Base-by-base conservation (phyloP, 331 rosid genomes). In the Quercus phellos region DNA sequence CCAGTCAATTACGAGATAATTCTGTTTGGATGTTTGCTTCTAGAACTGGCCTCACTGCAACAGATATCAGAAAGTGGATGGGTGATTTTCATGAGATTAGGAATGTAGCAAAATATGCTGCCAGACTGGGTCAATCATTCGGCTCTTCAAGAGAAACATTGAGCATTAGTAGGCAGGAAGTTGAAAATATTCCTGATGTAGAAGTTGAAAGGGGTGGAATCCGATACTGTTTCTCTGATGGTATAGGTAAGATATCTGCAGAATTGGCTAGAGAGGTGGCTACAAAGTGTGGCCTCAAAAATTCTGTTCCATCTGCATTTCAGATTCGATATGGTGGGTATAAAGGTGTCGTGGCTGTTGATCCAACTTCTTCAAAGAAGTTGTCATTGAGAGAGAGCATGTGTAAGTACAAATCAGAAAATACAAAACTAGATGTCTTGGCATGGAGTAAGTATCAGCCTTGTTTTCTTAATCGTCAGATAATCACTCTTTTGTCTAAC, bases 11-110 rank as follows among this genome's bases (percentile, higher is more conserved):
- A 71, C 75, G 96, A 29, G 97, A 92, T 3, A 88, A 82, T 87
- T 92, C 97, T 6, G 24, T 76, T 56, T 92, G 97, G 97, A 90
- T 90, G 97, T 89, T 92, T 90, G 96, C 97, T 77, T 73, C 93
- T 9, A 84, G 83, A 19, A 24, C 12, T 50, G 90, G 79, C 53
- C 73, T 75, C 22, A 72, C 82, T 50, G 91, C 94, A 64, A 42
- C 75, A 43, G 69, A 16, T 35, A 90, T 92, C 75, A 82, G 97
- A 79, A 58, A 55, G 0, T 85, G 91, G 90, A 90, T 92, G 94
- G 97, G 97, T 14, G 70, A 89, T 55, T 92, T 92, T 85, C 8
- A 77, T 34, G 73, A 63, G 26, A 92, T 90, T 58, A 92, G 55
- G 81, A 92, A 88, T 79, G 94, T 88, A 50, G 96, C 97, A 29